Base-by-base conservation (phyloP, 23 red algal genomes). In the Gracilariopsis chorda region DNA sequence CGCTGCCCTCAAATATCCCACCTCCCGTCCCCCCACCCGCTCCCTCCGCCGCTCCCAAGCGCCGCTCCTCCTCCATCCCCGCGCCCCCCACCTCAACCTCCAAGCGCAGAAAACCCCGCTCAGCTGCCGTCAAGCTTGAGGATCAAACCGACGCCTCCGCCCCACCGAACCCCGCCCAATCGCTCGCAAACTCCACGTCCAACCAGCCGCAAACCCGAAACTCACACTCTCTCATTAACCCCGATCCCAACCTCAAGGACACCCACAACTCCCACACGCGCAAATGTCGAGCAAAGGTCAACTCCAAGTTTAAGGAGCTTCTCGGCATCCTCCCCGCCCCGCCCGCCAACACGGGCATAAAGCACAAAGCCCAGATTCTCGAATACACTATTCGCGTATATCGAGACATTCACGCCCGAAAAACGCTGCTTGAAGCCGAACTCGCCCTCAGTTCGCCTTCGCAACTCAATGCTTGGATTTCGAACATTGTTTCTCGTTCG, bases 351-450 rank as follows among this genome's bases (percentile, higher is more conserved):
- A 87, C 84, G 20, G 77, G 77, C 2, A 78, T 95, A 2, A 90
- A 95, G 48, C 92, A 95, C 84, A 95, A 95, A 71, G 92, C 92
- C n/a, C 92, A 95, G 92, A 95, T 95, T 73, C 92, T 95, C 57
- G 83, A 88, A 37, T 95, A 95, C 61, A 77, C 92, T 49, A 95
- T 88, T 28, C 84, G 86, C 51, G 78, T 90, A 36, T 84, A 71
- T 81, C 77, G 86, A 19, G 70, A 84, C 41, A 73, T 89, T 65
- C 77, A 82, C 37, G 86, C 84, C 2, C 83, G 92, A 35, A 88
- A 95, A 51, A 95, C 52, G 1, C 48, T 70, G 8, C 75, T 95
- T 13, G 92, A 95, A 39, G 78, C 84, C 24, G 92, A 88, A 84
- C 80, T 95, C 4, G 92, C 92, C 21, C 62, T 95, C 48, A 84